Conservation (phyloP, 1,284 basidiomycete species). For the Moniliella sp. region DNA sequence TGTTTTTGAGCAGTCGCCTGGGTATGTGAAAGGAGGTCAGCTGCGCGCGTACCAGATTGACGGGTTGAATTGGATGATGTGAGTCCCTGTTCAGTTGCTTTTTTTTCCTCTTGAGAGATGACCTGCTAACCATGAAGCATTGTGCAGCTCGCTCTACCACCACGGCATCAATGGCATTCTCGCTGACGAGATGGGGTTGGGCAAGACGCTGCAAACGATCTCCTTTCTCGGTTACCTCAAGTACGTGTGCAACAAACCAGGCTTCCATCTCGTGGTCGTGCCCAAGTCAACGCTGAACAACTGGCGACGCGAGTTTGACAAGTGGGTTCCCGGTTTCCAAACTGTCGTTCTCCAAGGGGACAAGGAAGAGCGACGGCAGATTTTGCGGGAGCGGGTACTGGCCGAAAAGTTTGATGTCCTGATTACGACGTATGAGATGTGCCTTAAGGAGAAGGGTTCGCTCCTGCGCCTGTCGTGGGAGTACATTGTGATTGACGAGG, state of each 20-base stretch:
- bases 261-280: conserved; percentile 32
- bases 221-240: conserved; percentile 34
- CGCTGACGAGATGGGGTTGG: conserved; percentile 34
- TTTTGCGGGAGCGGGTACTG: conserved; percentile 35
- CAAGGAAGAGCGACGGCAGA: conserved; percentile 37
- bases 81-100: too few relatives aligned
- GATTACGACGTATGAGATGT: conserved; percentile 51
- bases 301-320: conserved; percentile 33
- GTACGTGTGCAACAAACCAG: conserved; percentile 30
- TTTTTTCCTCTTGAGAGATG: conserved; percentile 1
- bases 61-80: too few relatives aligned
- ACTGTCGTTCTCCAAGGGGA: conserved; percentile 32
- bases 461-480: conserved; percentile 62
- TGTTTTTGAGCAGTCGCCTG: too few relatives aligned
- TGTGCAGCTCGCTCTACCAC: conserved; percentile 33
- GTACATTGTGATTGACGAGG: conserved; percentile 45
- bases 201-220: conserved; percentile 33
- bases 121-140: conserved; percentile 3
- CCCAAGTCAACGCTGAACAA: conserved; percentile 32
- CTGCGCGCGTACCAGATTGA: too few relatives aligned
- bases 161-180: conserved; percentile 32
- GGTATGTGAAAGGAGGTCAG: conserved; percentile 36
- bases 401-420: conserved; percentile 49
- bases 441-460: conserved; percentile 41
- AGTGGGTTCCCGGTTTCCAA: conserved; percentile 29